phyloP scores from a whole-genome alignment of 441 rosid species.

The Raphanus hybrid region DNA sequence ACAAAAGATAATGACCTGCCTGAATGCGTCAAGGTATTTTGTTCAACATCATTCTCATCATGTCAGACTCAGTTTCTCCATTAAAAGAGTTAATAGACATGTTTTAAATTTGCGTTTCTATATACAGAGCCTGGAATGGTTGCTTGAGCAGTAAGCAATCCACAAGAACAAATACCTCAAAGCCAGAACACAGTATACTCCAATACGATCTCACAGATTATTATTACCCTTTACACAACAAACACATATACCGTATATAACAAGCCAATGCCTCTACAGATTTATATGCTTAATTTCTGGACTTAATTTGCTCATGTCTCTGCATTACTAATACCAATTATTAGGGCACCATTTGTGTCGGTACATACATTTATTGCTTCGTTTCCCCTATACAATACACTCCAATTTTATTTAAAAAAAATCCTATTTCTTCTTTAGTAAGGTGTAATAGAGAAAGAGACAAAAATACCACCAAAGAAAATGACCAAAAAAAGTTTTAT shows the following conservation, averaged over 20 bases:
- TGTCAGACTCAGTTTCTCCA: not conserved
- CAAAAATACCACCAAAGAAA: no score
- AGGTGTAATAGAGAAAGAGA: not conserved
- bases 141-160: conserved; percentile 48
- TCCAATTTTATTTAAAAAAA: not conserved
- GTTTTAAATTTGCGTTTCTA: conserved; percentile 13
- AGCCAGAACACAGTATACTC: conserved; percentile 30
- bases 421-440: not conserved
- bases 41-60: not conserved
- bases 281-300: conserved; percentile 14
- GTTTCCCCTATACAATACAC: conserved; percentile 3
- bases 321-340: not conserved
- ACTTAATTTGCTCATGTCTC: conserved; percentile 14
- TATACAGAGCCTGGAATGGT: conserved; percentile 78
- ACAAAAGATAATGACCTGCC: conserved; percentile 73
- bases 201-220: conserved; percentile 37
- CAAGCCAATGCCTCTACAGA: conserved; percentile 22
- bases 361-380: conserved; percentile 12
- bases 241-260: conserved; percentile 13
- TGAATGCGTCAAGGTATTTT: conserved; percentile 73
- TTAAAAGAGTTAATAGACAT: not conserved
- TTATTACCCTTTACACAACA: conserved; percentile 26
- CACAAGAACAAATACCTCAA: not conserved
- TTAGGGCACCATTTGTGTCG: conserved; percentile 24
- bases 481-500: no score